Conservation (phyloP, 2,329 filamentous ascomycete species). For the Teratosphaeriaceae sp. region DNA sequence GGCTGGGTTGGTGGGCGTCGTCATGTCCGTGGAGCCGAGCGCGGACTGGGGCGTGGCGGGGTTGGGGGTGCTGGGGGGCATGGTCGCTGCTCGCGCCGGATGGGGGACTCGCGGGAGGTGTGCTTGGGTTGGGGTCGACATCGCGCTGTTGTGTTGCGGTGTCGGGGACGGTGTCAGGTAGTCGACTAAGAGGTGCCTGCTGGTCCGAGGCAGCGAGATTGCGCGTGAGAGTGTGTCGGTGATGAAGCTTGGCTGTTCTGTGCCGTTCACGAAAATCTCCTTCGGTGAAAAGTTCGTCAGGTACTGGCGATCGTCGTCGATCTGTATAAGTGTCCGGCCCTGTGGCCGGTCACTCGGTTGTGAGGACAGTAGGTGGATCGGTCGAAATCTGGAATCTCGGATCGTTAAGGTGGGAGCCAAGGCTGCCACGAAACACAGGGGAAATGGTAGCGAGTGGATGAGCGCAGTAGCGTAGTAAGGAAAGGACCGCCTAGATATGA, state of each 20-base stretch:
- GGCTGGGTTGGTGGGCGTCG: constrained; percentile 6
- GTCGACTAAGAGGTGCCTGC: neutral
- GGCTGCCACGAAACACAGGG: neutral
- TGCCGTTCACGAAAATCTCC: neutral
- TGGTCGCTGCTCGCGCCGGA: constrained; percentile 3
- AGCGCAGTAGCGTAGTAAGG: neutral
- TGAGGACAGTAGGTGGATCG: constrained; percentile 1
- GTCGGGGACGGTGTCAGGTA: neutral
- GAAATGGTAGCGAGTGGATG: neutral
- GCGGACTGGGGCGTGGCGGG: neutral
- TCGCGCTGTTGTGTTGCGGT: neutral
- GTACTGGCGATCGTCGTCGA: neutral
- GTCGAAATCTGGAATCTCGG: neutral
- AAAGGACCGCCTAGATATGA: too few relatives aligned
- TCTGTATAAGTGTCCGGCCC: constrained; percentile 1
- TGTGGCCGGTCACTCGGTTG: neutral
- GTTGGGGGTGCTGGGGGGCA: constrained; percentile 5
- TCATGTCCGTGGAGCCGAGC: constrained; percentile 4
- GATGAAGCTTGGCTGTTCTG: neutral
- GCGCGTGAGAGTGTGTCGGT: neutral
- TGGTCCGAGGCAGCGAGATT: neutral
- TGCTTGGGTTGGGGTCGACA: constrained; percentile 1
- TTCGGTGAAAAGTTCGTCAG: neutral
- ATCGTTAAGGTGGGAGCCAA: constrained; percentile 1
- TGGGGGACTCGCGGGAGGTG: constrained; percentile 2